A percentile compares a stretch with the other conserved stretches of the same genome.
Conservation (phyloP, 495 filamentous ascomycete genomes). For the Oleoguttula mirabilis region DNA sequence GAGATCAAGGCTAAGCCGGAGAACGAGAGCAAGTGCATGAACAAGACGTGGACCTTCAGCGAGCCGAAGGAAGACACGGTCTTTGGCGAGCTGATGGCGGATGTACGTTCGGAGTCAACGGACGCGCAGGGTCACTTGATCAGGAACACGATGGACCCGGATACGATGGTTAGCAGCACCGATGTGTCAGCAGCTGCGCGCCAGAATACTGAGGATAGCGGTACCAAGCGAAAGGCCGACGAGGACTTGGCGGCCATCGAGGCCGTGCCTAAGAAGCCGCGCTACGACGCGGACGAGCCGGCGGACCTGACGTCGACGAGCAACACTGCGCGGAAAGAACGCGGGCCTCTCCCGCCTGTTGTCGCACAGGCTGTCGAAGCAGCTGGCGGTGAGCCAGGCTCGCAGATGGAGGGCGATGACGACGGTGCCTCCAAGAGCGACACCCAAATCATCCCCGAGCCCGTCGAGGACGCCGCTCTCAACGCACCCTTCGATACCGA, state of each 20-base stretch:
- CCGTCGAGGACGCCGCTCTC: slow-evolving; percentile 19
- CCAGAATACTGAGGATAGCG: slow-evolving; percentile 12
- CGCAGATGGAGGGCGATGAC: slow-evolving; percentile 3
- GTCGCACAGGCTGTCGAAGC: slow-evolving; percentile 25
- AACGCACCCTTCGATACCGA: slow-evolving; percentile 7
- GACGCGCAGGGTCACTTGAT: slow-evolving; percentile 24
- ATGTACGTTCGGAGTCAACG: slow-evolving; percentile 39
- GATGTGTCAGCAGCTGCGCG: slow-evolving; percentile 17
- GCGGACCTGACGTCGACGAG: not conserved
- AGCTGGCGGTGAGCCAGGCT: slow-evolving; percentile 23
- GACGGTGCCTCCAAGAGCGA: slow-evolving; percentile 7
- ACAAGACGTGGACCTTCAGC: slow-evolving; percentile 27
- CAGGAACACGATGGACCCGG: slow-evolving; percentile 2
- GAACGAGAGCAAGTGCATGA: slow-evolving; percentile 44
- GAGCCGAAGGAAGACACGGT: slow-evolving; percentile 21
- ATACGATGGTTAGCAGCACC: slow-evolving; percentile 36
- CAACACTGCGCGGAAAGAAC: slow-evolving; percentile 4
- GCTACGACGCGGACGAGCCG: slow-evolving; percentile 3
- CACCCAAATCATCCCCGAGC: not conserved
- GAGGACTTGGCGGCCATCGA: slow-evolving; percentile 25
- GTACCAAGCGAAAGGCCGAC: slow-evolving; percentile 22
- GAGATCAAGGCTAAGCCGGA: slow-evolving; percentile 82
- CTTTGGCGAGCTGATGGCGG: slow-evolving; percentile 43
- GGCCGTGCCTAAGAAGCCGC: slow-evolving; percentile 11
- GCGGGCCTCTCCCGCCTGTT: slow-evolving; percentile 25